phyloP scores from a whole-genome alignment of 1,139 yeast genomes.

The Torulaspora pretoriensis region DNA sequence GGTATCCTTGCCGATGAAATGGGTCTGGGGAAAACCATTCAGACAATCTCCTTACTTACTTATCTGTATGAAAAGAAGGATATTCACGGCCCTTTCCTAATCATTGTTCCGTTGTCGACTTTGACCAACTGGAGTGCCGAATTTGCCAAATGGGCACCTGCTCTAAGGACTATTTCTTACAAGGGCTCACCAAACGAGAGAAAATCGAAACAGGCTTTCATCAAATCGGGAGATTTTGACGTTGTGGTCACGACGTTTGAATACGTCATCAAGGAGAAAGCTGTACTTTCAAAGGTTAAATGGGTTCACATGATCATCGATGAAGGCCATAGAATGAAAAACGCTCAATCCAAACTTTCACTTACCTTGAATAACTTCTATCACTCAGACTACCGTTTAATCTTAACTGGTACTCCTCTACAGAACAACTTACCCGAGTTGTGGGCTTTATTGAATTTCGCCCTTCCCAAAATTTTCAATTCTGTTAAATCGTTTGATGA shows the following conservation, averaged over 20 bases:
- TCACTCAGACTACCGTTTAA: constrained; percentile 70
- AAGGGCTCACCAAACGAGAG: constrained; percentile 74
- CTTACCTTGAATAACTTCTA: constrained; percentile 67
- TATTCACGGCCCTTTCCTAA: constrained; percentile 66
- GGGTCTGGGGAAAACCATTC: constrained; percentile 90
- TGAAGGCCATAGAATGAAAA: constrained; percentile 88
- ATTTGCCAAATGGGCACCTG: constrained; percentile 85
- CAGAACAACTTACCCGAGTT: constrained; percentile 82
- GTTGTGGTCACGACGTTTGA: constrained; percentile 76
- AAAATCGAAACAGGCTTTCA: constrained; percentile 57
- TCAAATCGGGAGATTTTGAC: constrained; percentile 65
- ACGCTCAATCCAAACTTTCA: constrained; percentile 69
- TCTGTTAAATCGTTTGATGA: constrained; percentile 84
- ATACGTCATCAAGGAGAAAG: constrained; percentile 70
- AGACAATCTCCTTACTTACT: constrained; percentile 71
- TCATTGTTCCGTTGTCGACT: constrained; percentile 79
- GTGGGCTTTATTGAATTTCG: constrained; percentile 78
- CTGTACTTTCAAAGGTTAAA: constrained; percentile 58
- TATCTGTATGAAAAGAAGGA: constrained; percentile 67
- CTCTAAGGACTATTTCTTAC: constrained; percentile 60
- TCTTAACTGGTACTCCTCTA: constrained; percentile 83
- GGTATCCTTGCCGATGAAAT: constrained; percentile 94
- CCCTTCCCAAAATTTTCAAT: constrained; percentile 73
- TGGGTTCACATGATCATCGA: constrained; percentile 89
- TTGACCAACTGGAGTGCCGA: constrained; percentile 82